Evolutionary conservation across 192 early-diverging fungal genomes (phyloP).

Genomic region (Rhizophlyctis rosea): DNA sequence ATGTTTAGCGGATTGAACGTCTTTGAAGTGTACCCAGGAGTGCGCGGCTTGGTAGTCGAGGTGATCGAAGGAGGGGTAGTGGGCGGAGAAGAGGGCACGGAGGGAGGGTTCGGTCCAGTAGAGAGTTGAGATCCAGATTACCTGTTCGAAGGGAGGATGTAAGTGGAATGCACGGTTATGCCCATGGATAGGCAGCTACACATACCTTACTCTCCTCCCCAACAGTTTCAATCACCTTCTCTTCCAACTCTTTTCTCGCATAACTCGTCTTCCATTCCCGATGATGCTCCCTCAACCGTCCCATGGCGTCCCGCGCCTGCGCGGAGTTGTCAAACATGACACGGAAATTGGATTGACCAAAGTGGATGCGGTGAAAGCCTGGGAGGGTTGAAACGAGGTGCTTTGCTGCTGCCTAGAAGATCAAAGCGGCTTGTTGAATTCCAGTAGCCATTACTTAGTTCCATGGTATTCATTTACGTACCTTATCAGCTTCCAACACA

Average conservation of each 20-base stretch:
- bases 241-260: constrained; percentile 25
- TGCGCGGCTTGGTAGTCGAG: constrained; percentile 21
- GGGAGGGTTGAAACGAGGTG: constrained; percentile 13
- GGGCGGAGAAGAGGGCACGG: constrained; percentile 5
- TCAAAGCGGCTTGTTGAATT: too few relatives aligned
- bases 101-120: constrained; percentile 18
- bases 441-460: too few relatives aligned
- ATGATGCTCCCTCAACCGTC: background rate
- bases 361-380: constrained; percentile 31
- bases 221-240: constrained; percentile 21
- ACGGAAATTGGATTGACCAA: constrained; percentile 27
- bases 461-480: constrained; percentile 1
- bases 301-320: constrained; percentile 21
- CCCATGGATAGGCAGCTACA: background rate
- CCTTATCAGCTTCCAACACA: background rate
- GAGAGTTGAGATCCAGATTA: constrained; percentile 25
- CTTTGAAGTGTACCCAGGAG: constrained; percentile 19
- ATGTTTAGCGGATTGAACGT: constrained; percentile 7
- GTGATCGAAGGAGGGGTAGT: constrained; percentile 12
- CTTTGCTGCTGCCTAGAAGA: too few relatives aligned
- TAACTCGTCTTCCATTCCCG: constrained; percentile 16
- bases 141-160: constrained; percentile 2
- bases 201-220: constrained; percentile 29
- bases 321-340: constrained; percentile 20
- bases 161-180: background rate